Evolutionary conservation across 352 stramenopile species (phyloP).

Genomic region (Pythium sp.): DNA sequence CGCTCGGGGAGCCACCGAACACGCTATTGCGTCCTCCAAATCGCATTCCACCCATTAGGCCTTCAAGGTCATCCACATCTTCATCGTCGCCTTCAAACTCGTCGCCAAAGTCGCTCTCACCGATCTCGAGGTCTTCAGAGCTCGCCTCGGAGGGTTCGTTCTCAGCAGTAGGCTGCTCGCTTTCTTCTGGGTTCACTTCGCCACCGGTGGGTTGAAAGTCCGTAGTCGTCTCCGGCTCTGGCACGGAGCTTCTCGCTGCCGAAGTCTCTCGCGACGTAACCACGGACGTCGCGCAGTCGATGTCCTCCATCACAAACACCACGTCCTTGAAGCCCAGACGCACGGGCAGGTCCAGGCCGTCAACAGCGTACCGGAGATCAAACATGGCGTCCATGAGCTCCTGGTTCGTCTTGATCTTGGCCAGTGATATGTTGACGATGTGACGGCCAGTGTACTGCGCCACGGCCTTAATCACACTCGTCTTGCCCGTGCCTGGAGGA

Average conservation of each 20-base stretch:
- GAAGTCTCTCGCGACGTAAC: slow-evolving; percentile 25
- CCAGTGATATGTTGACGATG: slow-evolving; percentile 55
- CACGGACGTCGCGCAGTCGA: slow-evolving; percentile 53
- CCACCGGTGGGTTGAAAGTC: not conserved
- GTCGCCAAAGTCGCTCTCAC: not conserved
- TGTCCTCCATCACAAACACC: slow-evolving; percentile 72
- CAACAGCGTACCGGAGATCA: slow-evolving; percentile 34
- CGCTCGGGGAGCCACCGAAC: not conserved
- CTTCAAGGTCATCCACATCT: not conserved
- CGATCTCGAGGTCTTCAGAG: slow-evolving; percentile 8
- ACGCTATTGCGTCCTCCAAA: not conserved
- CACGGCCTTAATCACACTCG: slow-evolving; percentile 79
- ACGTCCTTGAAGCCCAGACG: slow-evolving; percentile 54
- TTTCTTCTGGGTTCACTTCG: not conserved
- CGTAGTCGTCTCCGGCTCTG: not conserved
- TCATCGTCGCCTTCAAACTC: slow-evolving; percentile 3
- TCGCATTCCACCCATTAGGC: not conserved
- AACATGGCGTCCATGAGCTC: slow-evolving; percentile 57
- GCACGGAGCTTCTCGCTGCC: not conserved
- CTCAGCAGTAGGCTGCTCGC: slow-evolving; percentile 3
- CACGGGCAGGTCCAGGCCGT: slow-evolving; percentile 40
- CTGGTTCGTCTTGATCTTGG: slow-evolving; percentile 59
- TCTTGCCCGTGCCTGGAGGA: slow-evolving; percentile 83
- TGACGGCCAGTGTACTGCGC: slow-evolving; percentile 63
- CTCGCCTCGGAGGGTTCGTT: slow-evolving; percentile 1